A percentile compares a stretch with the other conserved stretches of the same genome.
Conservation (phyloP, 2,329 filamentous ascomycete species). For the Thelonectria rubi region DNA sequence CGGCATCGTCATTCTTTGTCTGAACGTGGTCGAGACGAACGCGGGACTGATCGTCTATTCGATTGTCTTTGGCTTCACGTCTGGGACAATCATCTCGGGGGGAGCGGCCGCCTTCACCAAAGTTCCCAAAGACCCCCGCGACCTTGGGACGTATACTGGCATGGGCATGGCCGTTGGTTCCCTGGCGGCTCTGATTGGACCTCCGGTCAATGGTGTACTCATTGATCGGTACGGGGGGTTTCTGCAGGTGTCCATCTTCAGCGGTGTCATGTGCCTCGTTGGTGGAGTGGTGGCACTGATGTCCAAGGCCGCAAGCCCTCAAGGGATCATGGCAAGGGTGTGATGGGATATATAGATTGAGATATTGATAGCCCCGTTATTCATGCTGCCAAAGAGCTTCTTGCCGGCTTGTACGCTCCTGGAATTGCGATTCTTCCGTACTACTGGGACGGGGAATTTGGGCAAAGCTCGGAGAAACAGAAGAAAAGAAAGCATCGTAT, state of each 20-base stretch:
- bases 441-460: too few relatives aligned
- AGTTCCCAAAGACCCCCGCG: conserved; percentile 40
- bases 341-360: background rate
- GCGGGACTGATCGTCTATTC: conserved; percentile 50
- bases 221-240: conserved; percentile 50
- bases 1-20: conserved; percentile 39
- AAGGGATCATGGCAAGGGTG: conserved; percentile 21
- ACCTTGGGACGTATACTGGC: conserved; percentile 64
- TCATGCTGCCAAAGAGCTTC: background rate
- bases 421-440: background rate
- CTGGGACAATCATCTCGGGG: conserved; percentile 57
- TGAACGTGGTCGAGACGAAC: conserved; percentile 44
- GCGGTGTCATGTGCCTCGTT: conserved; percentile 32
- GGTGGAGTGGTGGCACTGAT: conserved; percentile 31
- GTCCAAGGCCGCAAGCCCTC: conserved; percentile 18
- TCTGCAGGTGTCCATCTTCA: conserved; percentile 37
- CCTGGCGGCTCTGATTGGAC: conserved; percentile 56
- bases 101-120: conserved; percentile 53
- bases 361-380: background rate
- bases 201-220: conserved; percentile 45
- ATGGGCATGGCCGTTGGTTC: conserved; percentile 56
- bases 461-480: too few relatives aligned
- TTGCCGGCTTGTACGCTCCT: too few relatives aligned
- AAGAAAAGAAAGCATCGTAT: too few relatives aligned
- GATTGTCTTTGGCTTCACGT: conserved; percentile 51